A percentile compares a stretch with the other conserved stretches of the same genome.
Evolutionary conservation across 768 basidiomycete species (phyloP).

Genomic region (Tulasnella sp.): DNA sequence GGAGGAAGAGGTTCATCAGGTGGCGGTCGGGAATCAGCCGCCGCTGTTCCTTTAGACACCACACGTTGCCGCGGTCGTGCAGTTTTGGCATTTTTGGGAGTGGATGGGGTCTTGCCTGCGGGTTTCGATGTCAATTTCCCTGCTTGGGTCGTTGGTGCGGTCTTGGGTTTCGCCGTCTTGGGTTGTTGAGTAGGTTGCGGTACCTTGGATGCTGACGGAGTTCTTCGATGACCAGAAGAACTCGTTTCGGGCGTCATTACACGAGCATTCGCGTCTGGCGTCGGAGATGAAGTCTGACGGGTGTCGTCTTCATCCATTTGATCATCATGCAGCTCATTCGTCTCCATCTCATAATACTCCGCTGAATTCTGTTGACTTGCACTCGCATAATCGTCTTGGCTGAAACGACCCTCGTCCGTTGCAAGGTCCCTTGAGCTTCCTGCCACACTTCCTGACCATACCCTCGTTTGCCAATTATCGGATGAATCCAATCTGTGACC

Average conservation of each 20-base stretch:
- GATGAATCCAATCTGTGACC: constrained; percentile 4
- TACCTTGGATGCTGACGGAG: neutral
- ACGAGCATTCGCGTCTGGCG: too few species aligned
- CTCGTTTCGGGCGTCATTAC: too few species aligned
- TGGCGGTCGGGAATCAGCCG: neutral
- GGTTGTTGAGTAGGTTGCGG: neutral
- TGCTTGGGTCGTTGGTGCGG: constrained; percentile 1
- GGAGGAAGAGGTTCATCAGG: constrained; percentile 64
- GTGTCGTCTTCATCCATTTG: constrained; percentile 34
- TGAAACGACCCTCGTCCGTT: too few species aligned
- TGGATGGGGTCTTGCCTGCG: constrained; percentile 9
- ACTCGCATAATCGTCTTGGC: too few species aligned
- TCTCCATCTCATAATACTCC: constrained; percentile 45
- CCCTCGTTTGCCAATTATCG: constrained; percentile 7
- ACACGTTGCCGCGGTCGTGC: constrained; percentile 7
- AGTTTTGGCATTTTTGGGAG: neutral
- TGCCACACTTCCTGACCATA: too few species aligned
- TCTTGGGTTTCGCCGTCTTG: neutral
- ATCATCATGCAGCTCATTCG: constrained; percentile 60
- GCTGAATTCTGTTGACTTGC: constrained; percentile 16
- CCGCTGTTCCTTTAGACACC: constrained; percentile 9
- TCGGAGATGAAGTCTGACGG: too few species aligned
- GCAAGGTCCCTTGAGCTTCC: constrained; percentile 15
- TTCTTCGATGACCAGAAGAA: neutral
- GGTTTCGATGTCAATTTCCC: neutral